Conservation (phyloP, 257 asterid species). For the Solanum corneliomulleri region DNA sequence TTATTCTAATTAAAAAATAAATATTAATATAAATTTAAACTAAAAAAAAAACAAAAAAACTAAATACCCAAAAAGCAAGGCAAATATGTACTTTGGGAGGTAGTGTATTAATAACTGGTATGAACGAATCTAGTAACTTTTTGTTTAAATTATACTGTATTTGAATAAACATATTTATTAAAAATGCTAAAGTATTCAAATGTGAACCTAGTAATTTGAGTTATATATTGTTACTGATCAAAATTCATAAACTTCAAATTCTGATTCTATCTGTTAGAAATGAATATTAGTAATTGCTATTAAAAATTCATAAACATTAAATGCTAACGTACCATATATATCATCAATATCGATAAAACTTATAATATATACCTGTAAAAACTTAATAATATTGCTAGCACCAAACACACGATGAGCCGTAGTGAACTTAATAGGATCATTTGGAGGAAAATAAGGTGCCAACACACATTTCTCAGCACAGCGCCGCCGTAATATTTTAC, state of each 20-base stretch:
- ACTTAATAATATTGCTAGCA: conserved; percentile 85
- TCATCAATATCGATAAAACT: not conserved
- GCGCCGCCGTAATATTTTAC: conserved; percentile 55
- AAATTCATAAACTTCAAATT: not conserved
- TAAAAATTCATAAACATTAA: too few relatives aligned
- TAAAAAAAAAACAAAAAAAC: not conserved
- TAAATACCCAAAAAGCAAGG: not conserved
- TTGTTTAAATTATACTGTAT: not conserved
- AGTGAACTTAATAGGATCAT: conserved; percentile 62
- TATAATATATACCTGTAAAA: conserved; percentile 49
- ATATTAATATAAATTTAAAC: not conserved
- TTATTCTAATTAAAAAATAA: not conserved
- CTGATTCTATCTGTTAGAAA: fast-evolving
- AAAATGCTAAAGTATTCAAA: not conserved
- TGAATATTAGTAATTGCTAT: too few relatives aligned
- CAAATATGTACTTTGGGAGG: not conserved
- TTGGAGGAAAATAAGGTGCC: conserved; percentile 80
- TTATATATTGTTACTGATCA: fast-evolving
- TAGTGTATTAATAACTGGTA: not conserved
- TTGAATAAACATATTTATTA: not conserved
- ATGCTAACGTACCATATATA: not conserved
- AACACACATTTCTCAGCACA: conserved; percentile 67
- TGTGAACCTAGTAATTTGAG: not conserved
- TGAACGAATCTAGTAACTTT: not conserved
- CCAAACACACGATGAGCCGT: conserved; percentile 88